These are phyloP conservation scores for Graphiopsis chlorocephala DNA, from an alignment of 2,329 filamentous ascomycete genomes.

Conservation along the genomic window DNA sequence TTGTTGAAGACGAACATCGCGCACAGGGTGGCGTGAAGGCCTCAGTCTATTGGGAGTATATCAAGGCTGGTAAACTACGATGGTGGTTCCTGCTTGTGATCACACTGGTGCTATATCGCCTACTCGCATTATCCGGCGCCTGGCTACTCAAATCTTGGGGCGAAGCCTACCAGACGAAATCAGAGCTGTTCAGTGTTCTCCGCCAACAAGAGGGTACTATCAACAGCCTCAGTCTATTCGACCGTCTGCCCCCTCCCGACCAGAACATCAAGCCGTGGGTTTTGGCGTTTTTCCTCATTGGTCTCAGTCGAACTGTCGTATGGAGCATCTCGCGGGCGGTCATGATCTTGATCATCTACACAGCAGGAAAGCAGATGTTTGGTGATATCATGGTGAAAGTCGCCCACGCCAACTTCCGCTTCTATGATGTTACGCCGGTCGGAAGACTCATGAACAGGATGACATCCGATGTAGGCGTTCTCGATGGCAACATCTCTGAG, in stretches of 20 bases:
- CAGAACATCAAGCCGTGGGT: slow-evolving; percentile 73
- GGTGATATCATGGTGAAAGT: slow-evolving; percentile 68
- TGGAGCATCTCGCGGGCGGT: slow-evolving; percentile 63
- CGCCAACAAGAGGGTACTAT: not conserved
- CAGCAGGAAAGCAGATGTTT: slow-evolving; percentile 74
- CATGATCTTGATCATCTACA: slow-evolving; percentile 74
- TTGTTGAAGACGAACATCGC: slow-evolving; percentile 74
- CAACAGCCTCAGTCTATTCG: slow-evolving; percentile 37
- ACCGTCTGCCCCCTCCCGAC: slow-evolving; percentile 63
- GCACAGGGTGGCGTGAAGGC: slow-evolving; percentile 72
- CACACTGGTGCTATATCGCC: slow-evolving; percentile 62
- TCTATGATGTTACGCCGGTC: slow-evolving; percentile 86
- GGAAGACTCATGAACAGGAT: slow-evolving; percentile 89
- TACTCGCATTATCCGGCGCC: slow-evolving; percentile 63
- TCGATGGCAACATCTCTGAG: slow-evolving; percentile 79
- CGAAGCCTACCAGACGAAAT: slow-evolving; percentile 60
- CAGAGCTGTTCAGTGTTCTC: not conserved
- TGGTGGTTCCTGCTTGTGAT: slow-evolving; percentile 69
- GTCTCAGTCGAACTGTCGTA: slow-evolving; percentile 57
- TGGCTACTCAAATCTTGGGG: slow-evolving; percentile 89
- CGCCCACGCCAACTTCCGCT: slow-evolving; percentile 78
- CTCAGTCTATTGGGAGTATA: slow-evolving; percentile 78
- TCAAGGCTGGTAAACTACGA: slow-evolving; percentile 71
- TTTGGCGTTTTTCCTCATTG: slow-evolving; percentile 65
- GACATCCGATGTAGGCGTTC: slow-evolving; percentile 83